phyloP scores from a whole-genome alignment of 2,329 filamentous ascomycete species.

The Colletotrichum australisinense region DNA sequence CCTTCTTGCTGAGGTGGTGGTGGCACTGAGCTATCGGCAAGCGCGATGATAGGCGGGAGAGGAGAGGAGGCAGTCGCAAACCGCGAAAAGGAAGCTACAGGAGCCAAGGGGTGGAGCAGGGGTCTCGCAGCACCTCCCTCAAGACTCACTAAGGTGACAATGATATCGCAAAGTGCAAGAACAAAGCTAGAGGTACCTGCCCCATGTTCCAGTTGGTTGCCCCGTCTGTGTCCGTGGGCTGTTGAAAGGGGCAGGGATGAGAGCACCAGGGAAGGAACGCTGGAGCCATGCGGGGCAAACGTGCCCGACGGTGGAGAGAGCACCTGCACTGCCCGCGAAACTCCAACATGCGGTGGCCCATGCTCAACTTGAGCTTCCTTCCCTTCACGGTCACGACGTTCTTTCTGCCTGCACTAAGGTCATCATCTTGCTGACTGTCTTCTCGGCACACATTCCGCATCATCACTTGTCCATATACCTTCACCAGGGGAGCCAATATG shows the following conservation, averaged over 20 bases:
- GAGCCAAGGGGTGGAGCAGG: conserved; percentile 14
- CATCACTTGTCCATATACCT: not conserved
- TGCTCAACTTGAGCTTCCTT: not conserved
- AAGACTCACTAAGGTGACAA: not conserved
- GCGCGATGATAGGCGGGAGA: conserved; percentile 12
- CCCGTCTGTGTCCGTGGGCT: not conserved
- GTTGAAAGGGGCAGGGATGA: conserved; percentile 12
- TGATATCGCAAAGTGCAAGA: not conserved
- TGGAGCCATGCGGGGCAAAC: conserved; percentile 21
- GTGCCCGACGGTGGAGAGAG: conserved; percentile 23
- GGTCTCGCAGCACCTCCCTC: conserved; percentile 16
- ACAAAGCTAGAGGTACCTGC: not conserved
- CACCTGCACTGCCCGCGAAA: conserved; percentile 5
- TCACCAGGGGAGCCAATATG: not conserved
- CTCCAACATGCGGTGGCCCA: conserved; percentile 5
- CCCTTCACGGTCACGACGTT: not conserved
- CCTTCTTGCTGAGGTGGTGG: not conserved
- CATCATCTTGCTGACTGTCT: not conserved
- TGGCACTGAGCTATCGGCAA: conserved; percentile 1
- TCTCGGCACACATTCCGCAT: not conserved
- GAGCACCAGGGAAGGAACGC: not conserved
- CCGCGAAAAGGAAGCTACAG: conserved; percentile 8
- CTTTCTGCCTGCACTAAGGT: not conserved
- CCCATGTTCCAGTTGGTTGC: not conserved
- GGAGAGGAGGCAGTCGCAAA: conserved; percentile 2